phyloP scores from a whole-genome alignment of 495 filamentous ascomycete species.

The Massariosphaeria phaeospora region DNA sequence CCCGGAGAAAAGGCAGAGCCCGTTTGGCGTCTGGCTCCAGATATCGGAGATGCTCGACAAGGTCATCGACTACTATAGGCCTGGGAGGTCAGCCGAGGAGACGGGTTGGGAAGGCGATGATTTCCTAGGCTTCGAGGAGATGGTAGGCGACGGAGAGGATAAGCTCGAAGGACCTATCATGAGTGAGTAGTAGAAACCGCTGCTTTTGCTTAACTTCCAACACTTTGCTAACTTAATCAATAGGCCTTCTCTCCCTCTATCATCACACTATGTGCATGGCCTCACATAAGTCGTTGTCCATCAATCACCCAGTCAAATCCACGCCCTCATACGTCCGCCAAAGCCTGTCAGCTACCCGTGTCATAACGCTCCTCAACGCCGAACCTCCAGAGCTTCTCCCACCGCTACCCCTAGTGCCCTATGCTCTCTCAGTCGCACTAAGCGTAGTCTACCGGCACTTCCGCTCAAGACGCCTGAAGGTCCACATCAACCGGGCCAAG shows the following conservation, averaged over 20 bases:
- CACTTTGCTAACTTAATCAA: background rate
- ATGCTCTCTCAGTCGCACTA: constrained; percentile 61
- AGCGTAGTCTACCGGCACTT: constrained; percentile 68
- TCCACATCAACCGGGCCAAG: constrained; percentile 58
- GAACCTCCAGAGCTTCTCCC: constrained; percentile 52
- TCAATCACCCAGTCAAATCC: constrained; percentile 39
- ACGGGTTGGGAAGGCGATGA: constrained; percentile 50
- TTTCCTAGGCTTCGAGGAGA: constrained; percentile 63
- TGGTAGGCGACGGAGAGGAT: constrained; percentile 46
- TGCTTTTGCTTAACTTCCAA: constrained; percentile 25
- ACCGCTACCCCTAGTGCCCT: constrained; percentile 62
- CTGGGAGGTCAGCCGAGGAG: constrained; percentile 42
- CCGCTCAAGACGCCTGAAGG: constrained; percentile 59
- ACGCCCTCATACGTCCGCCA: constrained; percentile 56
- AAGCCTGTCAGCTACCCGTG: constrained; percentile 59
- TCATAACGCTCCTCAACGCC: constrained; percentile 55
- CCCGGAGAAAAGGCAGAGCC: constrained; percentile 35
- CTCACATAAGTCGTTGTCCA: constrained; percentile 46
- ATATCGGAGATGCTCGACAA: constrained; percentile 55
- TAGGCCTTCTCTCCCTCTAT: constrained; percentile 62
- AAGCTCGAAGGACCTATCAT: constrained; percentile 30
- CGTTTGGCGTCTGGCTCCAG: constrained; percentile 51
- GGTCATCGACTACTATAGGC: constrained; percentile 65
- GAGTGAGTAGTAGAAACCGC: constrained; percentile 42
- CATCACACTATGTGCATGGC: constrained; percentile 68